Base-by-base conservation (phyloP, 2,329 filamentous ascomycete species). In the Ophiocordyceps robertsii region DNA sequence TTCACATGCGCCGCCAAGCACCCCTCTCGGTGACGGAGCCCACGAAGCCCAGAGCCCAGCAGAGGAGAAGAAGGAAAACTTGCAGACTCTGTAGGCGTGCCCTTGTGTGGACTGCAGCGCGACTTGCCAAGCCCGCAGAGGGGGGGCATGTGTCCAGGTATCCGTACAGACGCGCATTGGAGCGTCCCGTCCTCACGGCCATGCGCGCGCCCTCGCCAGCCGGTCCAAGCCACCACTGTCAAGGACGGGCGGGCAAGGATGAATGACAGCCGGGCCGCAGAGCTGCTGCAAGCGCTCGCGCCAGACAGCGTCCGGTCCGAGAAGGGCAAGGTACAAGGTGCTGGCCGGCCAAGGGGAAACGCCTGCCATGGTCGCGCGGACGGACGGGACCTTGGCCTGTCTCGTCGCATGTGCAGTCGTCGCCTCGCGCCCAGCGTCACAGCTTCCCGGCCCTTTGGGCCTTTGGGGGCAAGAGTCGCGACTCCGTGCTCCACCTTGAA, bases 401-500 rank as follows among this genome's bases (percentile, higher is more conserved):
- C 19, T 27, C 24, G 24, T 27, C 24, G 24, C 6, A 27, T 27
- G 24, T 27, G 24, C 24, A 27, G 24, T 27, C 24, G 24, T 27
- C 24, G 24, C 24, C 24, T 27, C 24, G 24, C 6, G 24, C 9
- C 24, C 31, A 32, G 31, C 31, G 31, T 33, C 8, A 13, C 24
- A 27, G 24, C 24, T 27, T 24, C 24, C 4, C 24, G 24, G 24
- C 24, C 30, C 30, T 4, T 7, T 32, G 8, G n/a, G 6, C 31
- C 31, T 11, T 13, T 13, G 5, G n/a, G n/a, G 39, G 16, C 30
- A 40, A 40, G 39, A 36, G 21, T 8, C 24, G 39, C 31, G 35
- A 21, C 35, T 37, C 21, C 38, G 38, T 39, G 29, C 30, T 39
- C 38, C 35, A 38, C 35, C 27, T 37, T 42, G 40, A 37, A 42